A percentile compares a stretch with the other conserved stretches of the same genome.
phyloP scores from a whole-genome alignment of 306 rosid species.

The Quercus alba region DNA sequence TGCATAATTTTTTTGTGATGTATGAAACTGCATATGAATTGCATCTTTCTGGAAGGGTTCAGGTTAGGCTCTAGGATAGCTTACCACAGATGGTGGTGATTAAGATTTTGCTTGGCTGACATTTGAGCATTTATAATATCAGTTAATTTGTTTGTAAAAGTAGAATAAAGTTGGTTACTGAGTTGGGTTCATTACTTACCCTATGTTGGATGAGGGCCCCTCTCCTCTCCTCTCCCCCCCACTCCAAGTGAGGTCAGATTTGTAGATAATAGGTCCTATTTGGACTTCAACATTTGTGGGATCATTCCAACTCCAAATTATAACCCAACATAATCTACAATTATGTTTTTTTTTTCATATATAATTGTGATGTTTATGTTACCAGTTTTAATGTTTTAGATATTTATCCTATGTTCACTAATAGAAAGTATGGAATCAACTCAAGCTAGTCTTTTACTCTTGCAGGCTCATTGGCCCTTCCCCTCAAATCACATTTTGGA shows the following conservation, averaged over 20 bases:
- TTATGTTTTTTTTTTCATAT: not conserved
- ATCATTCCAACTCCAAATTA: not conserved
- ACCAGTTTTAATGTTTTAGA: not conserved
- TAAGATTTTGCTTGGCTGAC: not conserved
- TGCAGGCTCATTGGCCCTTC: constrained; percentile 98
- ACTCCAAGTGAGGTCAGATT: not conserved
- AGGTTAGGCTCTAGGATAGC: not conserved
- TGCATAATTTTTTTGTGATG: not conserved
- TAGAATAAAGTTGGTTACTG: not conserved
- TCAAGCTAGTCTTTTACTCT: constrained; percentile 17
- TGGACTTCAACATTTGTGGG: not conserved
- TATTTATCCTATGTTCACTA: not conserved
- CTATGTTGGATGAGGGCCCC: too few relatives aligned
- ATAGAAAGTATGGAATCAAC: constrained; percentile 10
- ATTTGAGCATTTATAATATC: not conserved
- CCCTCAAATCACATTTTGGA: constrained; percentile 78
- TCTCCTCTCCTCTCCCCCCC: too few relatives aligned
- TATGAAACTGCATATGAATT: not conserved
- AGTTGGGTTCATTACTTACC: not conserved
- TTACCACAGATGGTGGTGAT: not conserved
- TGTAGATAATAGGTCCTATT: not conserved
- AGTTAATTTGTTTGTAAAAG: not conserved
- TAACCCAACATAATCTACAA: not conserved
- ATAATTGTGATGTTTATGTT: not conserved
- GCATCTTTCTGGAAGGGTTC: not conserved